phyloP scores from a whole-genome alignment of 768 basidiomycete genomes.

The Udeniomyces megalosporus region DNA sequence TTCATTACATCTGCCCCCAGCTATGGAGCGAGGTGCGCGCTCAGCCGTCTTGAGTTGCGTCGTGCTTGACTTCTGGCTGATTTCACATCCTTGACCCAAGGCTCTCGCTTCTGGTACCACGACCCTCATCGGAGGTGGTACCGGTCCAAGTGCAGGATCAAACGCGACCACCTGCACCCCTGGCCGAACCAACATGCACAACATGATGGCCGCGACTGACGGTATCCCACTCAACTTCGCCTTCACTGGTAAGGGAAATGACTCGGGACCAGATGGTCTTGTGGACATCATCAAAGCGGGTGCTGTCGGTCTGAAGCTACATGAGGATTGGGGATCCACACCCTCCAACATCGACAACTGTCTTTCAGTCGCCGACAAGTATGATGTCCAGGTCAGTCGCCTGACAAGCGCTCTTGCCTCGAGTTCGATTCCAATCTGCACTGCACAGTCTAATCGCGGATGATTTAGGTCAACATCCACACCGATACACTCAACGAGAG shows the following conservation, averaged over 20 bases:
- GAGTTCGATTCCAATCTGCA: not conserved
- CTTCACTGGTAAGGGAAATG: conserved; percentile 94
- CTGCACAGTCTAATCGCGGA: too few relatives aligned
- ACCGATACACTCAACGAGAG: conserved; percentile 96
- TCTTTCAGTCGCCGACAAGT: conserved; percentile 67
- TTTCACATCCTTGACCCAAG: too few relatives aligned
- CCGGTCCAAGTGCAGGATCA: conserved; percentile 77
- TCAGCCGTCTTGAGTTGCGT: not conserved
- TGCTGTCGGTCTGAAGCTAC: conserved; percentile 77
- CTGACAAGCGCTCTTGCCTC: too few relatives aligned
- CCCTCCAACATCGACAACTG: conserved; percentile 63
- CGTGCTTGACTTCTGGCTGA: not conserved
- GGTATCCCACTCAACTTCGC: conserved; percentile 77
- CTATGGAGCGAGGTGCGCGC: conserved; percentile 58
- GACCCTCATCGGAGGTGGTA: conserved; percentile 90
- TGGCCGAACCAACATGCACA: conserved; percentile 69
- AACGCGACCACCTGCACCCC: conserved; percentile 92
- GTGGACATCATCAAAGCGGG: conserved; percentile 72
- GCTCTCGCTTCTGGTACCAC: conserved; percentile 49
- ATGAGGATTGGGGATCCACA: conserved; percentile 94
- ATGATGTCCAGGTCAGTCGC: conserved; percentile 68
- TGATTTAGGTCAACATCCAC: conserved; percentile 85
- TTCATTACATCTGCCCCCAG: conserved; percentile 92
- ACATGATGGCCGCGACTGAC: conserved; percentile 87
- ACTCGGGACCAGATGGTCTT: conserved; percentile 54